Conservation (phyloP, 1,284 basidiomycete species). For the Blastosporella zonata region DNA sequence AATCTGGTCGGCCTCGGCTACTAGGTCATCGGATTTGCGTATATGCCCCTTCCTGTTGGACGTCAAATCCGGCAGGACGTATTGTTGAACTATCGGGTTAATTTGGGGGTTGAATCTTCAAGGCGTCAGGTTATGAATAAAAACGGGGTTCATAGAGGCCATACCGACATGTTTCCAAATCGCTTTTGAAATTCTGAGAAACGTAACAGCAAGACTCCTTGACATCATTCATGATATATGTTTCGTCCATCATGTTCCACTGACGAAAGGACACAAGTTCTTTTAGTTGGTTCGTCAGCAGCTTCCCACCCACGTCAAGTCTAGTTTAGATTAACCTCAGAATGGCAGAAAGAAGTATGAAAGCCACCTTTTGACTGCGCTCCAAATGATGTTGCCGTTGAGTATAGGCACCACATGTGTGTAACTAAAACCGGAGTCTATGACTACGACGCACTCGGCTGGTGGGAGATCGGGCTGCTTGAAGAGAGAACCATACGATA, state of each 20-base stretch:
- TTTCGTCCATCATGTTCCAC: conserved; percentile 98
- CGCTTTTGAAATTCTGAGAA: conserved; percentile 66
- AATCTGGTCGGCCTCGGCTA: conserved; percentile 71
- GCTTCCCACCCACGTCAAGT: conserved; percentile 91
- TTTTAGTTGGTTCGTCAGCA: conserved; percentile 93
- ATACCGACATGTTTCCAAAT: conserved; percentile 80
- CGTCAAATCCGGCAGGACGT: conserved; percentile 86
- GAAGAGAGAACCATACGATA: conserved; percentile 71
- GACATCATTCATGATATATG: conserved; percentile 87
- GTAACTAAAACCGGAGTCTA: conserved; percentile 92
- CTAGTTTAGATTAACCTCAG: conserved; percentile 40
- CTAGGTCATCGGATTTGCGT: conserved; percentile 49
- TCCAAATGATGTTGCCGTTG: conserved; percentile 70
- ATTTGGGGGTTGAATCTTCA: conserved; percentile 43
- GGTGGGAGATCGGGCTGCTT: conserved; percentile 38
- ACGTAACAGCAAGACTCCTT: conserved; percentile 90
- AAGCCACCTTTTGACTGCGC: conserved; percentile 74
- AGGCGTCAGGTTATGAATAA: conserved; percentile 14
- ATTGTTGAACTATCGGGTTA: conserved; percentile 81
- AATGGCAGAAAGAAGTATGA: conserved; percentile 13
- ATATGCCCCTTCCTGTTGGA: conserved; percentile 69
- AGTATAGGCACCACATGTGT: conserved; percentile 90
- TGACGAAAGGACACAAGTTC: conserved; percentile 92
- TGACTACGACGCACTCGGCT: conserved; percentile 79
- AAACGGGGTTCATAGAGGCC: conserved; percentile 28